Evolutionary conservation across 2,329 filamentous ascomycete species (phyloP).

Genomic region (Trichophyton mentagrophytes): DNA sequence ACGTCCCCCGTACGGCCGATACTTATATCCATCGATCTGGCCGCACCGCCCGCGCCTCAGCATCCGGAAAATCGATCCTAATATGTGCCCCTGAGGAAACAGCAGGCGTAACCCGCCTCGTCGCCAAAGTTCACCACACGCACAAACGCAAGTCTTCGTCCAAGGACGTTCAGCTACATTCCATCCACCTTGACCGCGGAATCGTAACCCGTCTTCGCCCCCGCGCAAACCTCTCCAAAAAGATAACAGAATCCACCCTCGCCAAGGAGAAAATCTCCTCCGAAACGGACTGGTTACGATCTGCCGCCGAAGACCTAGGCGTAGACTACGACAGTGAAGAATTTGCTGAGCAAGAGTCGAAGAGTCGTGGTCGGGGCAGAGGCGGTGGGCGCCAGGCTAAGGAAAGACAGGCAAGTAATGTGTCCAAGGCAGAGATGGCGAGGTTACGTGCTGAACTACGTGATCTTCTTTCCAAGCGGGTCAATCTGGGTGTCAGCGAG

Average conservation of each 20-base stretch:
- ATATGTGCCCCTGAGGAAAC: slow-evolving; percentile 90
- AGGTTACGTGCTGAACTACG: slow-evolving; percentile 59
- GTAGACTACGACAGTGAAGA: slow-evolving; percentile 90
- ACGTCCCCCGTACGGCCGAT: slow-evolving; percentile 81
- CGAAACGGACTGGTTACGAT: slow-evolving; percentile 72
- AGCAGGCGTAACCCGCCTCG: slow-evolving; percentile 64
- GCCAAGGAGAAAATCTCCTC: slow-evolving; percentile 79
- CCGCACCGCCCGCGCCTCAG: slow-evolving; percentile 74
- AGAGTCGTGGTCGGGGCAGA: slow-evolving; percentile 53
- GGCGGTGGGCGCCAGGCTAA: slow-evolving; percentile 62
- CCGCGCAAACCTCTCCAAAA: slow-evolving; percentile 69
- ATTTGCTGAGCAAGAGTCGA: slow-evolving; percentile 48
- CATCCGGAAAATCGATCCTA: slow-evolving; percentile 67
- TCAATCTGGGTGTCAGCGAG: slow-evolving; percentile 82
- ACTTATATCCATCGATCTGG: slow-evolving; percentile 93
- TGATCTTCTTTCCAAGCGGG: slow-evolving; percentile 54
- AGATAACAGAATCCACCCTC: slow-evolving; percentile 65
- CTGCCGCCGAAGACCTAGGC: slow-evolving; percentile 80
- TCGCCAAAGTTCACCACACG: slow-evolving; percentile 71
- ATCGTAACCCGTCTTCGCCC: slow-evolving; percentile 64
- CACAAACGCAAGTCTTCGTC: slow-evolving; percentile 49
- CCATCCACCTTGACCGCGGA: slow-evolving; percentile 69
- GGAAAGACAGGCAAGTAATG: slow-evolving; percentile 53
- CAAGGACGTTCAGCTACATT: slow-evolving; percentile 29
- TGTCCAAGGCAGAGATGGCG: slow-evolving; percentile 63